Conservation (phyloP, 345 rosid genomes). For the Citrus inodora region DNA sequence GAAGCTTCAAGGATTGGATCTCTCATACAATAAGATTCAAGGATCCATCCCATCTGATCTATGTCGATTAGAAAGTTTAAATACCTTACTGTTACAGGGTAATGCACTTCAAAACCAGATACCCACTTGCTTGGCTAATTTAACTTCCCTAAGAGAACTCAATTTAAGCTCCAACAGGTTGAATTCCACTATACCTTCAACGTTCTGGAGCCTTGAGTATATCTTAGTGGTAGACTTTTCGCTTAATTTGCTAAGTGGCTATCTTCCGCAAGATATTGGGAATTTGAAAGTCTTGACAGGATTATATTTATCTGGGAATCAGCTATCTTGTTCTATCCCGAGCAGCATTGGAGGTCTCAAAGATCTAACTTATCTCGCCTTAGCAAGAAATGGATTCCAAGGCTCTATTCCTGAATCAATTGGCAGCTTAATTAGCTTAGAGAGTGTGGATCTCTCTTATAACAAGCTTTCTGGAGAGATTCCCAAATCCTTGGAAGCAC, state of each 20-base stretch:
- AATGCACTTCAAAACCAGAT: not conserved
- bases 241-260: not conserved
- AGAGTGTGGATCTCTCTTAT: constrained; percentile 3
- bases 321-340: constrained; percentile 1
- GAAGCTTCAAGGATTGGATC: constrained; percentile 9
- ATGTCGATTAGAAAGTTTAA: not conserved
- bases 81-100: not conserved
- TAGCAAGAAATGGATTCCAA: constrained; percentile 2
- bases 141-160: not conserved
- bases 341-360: not conserved
- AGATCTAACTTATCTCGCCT: not conserved
- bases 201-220: constrained; percentile 1
- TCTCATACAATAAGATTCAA: not conserved
- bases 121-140: not conserved
- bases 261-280: not conserved
- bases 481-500: not conserved
- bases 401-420: constrained; percentile 8
- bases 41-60: not conserved
- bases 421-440: not conserved
- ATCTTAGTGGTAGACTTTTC: not conserved
- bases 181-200: not conserved
- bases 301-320: constrained; percentile 12
- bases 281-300: not conserved
- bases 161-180: not conserved
- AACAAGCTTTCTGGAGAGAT: constrained; percentile 5